These are phyloP conservation scores for Fusarium ramigenum DNA, from an alignment of 2,329 filamentous ascomycete species.

Conservation along the genomic window DNA sequence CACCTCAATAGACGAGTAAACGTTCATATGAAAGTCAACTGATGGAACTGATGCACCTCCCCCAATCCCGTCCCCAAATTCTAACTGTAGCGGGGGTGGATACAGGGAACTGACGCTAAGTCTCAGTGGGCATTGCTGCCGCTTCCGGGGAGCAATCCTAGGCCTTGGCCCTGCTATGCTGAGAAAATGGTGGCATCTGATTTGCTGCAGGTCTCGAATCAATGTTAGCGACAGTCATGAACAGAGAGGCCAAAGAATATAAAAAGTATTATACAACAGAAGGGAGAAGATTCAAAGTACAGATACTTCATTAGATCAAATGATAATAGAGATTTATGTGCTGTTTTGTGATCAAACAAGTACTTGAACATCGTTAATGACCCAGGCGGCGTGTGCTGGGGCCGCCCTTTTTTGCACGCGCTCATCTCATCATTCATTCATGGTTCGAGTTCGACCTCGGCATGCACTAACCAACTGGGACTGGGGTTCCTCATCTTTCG, in stretches of 20 bases:
- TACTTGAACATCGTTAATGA: background rate
- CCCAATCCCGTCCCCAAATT: constrained; percentile 24
- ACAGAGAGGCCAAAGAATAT: background rate
- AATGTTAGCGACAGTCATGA: constrained; percentile 1
- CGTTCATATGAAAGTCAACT: background rate
- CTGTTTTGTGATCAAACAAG: background rate
- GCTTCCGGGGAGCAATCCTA: constrained; percentile 35
- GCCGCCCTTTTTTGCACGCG: constrained; percentile 19
- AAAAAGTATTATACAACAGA: background rate
- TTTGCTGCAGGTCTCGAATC: constrained; percentile 28
- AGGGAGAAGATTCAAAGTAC: background rate
- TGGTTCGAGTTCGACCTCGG: constrained; percentile 41
- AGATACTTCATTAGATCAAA: background rate
- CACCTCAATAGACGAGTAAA: background rate
- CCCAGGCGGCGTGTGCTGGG: background rate
- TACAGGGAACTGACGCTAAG: constrained; percentile 27
- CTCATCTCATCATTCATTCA: constrained; percentile 14
- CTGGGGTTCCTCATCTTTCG: constrained; percentile 3
- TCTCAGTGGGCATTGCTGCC: constrained; percentile 31
- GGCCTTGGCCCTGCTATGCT: constrained; percentile 26
- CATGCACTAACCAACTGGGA: constrained; percentile 6
- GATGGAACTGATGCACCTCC: background rate
- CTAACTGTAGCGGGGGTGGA: constrained; percentile 33
- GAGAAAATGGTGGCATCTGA: constrained; percentile 43
- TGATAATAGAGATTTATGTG: too few relatives aligned